A percentile compares a stretch with the other conserved stretches of the same genome.
Conservation (phyloP, 306 rosid genomes). For the Aeschynomene evenia region DNA sequence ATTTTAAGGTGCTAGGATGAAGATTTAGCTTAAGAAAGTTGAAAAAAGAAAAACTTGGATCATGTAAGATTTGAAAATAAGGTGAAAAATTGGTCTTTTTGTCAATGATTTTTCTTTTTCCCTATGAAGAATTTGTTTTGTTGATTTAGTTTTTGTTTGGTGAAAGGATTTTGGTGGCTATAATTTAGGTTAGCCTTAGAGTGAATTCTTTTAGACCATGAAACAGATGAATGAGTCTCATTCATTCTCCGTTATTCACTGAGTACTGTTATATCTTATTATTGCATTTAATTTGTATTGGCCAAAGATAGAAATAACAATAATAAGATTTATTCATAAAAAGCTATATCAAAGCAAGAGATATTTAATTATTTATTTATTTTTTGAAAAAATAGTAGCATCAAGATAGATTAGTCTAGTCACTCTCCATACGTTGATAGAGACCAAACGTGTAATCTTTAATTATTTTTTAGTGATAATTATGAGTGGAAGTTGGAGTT, state of each 20-base stretch:
- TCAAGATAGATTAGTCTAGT: background rate
- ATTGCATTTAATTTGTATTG: slow-evolving; percentile 4
- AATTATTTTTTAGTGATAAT: background rate
- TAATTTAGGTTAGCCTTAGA: slow-evolving; percentile 47
- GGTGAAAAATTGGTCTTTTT: slow-evolving; percentile 15
- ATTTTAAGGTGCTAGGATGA: background rate
- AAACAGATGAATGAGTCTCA: slow-evolving; percentile 39
- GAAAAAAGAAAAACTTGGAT: background rate
- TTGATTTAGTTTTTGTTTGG: background rate
- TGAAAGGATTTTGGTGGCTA: slow-evolving; percentile 35
- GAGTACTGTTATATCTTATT: slow-evolving; percentile 3
- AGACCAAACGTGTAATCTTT: background rate
- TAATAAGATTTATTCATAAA: too few species aligned
- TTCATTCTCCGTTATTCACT: slow-evolving; percentile 27
- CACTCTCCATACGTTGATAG: background rate
- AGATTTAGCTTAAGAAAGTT: background rate
- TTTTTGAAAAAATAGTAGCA: background rate
- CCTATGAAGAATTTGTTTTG: background rate
- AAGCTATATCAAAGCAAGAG: too few species aligned
- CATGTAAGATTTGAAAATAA: background rate
- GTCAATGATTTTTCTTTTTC: background rate
- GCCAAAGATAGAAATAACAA: slow-evolving; percentile 23
- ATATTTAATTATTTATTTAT: too few species aligned
- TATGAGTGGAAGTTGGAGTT: background rate
- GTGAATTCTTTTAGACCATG: slow-evolving; percentile 26